A percentile compares a stretch with the other conserved stretches of the same genome.
phyloP scores from a whole-genome alignment of 805 yeast genomes.

The fission yeast (Schizosaccharomyces pombe) region DNA sequence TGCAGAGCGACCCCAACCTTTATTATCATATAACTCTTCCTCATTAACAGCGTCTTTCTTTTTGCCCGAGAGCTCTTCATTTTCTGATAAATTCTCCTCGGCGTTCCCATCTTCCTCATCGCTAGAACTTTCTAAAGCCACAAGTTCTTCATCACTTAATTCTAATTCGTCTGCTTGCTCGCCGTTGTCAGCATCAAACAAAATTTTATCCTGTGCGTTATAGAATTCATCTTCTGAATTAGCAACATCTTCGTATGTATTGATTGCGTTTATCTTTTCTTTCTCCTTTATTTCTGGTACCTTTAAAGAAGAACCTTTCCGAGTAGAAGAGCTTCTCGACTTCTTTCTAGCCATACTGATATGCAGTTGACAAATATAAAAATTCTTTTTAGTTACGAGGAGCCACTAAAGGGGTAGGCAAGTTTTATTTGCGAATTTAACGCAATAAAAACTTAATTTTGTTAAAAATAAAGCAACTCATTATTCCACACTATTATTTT shows the following conservation, averaged over 20 bases:
- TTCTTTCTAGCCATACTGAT: slow-evolving; percentile 1
- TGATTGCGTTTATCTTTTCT: slow-evolving; percentile 2
- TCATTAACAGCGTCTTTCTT: slow-evolving; percentile 8
- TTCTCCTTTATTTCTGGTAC: background rate
- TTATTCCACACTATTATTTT: too few species aligned
- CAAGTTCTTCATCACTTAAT: slow-evolving; percentile 36
- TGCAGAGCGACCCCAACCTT: slow-evolving; percentile 19
- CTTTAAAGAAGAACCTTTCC: background rate
- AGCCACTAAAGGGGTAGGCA: too few species aligned
- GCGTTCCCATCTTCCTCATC: slow-evolving; percentile 29
- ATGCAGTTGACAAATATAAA: too few species aligned
- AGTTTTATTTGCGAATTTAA: too few species aligned
- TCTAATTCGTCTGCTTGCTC: slow-evolving; percentile 15
- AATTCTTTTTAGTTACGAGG: too few species aligned
- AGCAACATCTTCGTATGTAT: slow-evolving; percentile 12
- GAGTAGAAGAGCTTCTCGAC: background rate
- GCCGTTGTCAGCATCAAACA: slow-evolving; percentile 10
- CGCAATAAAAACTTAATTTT: too few species aligned
- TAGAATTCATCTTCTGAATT: slow-evolving; percentile 17
- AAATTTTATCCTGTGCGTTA: slow-evolving; percentile 14
- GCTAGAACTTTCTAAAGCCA: slow-evolving; percentile 15
- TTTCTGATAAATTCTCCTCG: slow-evolving; percentile 27
- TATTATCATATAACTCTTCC: slow-evolving; percentile 13
- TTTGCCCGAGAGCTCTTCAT: slow-evolving; percentile 16
- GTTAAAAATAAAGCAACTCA: too few species aligned